Evolutionary conservation across 148 eudicot genomes (phyloP).

Genomic region (Beta vulgaris): DNA sequence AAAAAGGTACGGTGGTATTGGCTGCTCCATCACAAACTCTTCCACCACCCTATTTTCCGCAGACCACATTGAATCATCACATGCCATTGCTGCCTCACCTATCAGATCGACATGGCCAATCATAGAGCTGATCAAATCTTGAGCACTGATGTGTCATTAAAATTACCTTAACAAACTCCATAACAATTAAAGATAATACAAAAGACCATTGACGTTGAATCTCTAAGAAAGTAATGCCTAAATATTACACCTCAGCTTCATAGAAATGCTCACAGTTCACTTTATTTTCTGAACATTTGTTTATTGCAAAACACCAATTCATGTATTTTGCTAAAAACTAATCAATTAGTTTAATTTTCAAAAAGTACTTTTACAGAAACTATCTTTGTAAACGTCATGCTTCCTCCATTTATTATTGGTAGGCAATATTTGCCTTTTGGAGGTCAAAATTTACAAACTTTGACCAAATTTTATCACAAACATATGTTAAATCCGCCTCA

Average conservation of each 20-base stretch:
- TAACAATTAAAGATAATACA: not conserved
- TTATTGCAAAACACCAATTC: no score
- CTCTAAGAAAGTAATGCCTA: not conserved
- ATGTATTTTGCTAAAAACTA: no score
- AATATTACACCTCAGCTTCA: not conserved
- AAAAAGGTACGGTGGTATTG: slow-evolving; percentile 84
- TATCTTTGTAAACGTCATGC: no score
- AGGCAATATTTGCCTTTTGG: no score
- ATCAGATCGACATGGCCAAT: slow-evolving; percentile 7
- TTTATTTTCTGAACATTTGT: not conserved
- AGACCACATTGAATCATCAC: slow-evolving; percentile 79
- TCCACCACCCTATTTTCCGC: slow-evolving; percentile 82
- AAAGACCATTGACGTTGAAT: not conserved
- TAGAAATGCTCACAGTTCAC: not conserved
- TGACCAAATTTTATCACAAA: no score
- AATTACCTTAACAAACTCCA: not conserved
- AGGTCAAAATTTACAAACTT: no score
- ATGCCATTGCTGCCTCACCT: slow-evolving; percentile 62
- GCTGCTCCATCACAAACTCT: slow-evolving; percentile 96
- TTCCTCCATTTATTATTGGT: no score
- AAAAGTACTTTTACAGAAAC: not conserved
- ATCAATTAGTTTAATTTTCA: not conserved
- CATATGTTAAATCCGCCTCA: no score
- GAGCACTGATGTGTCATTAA: not conserved
- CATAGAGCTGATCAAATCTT: not conserved